A percentile compares a stretch with the other conserved stretches of the same genome.
These are phyloP conservation scores for Ogataea polymorpha DNA, from an alignment of 805 yeast genomes.

Conservation along the genomic window DNA sequence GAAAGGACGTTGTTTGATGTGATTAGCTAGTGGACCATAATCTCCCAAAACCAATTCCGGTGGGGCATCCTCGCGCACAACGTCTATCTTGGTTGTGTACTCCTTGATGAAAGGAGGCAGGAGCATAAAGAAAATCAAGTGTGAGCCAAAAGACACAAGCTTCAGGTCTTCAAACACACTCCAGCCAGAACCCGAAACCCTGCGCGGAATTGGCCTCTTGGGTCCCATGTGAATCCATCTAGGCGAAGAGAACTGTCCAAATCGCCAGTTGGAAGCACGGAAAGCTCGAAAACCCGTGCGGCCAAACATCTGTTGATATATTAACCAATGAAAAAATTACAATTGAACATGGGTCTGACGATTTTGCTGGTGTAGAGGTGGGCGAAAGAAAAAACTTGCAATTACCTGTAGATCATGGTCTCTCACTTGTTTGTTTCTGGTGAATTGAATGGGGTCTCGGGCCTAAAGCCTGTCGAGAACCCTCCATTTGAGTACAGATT, in stretches of 20 bases:
- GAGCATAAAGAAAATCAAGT: constrained; percentile 29
- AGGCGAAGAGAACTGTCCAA: constrained; percentile 3
- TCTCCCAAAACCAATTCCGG: constrained; percentile 15
- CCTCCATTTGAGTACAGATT: constrained; percentile 75
- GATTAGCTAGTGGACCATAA: neutral
- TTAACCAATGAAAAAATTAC: constrained; percentile 6
- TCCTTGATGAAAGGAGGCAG: constrained; percentile 29
- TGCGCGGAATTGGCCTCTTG: constrained; percentile 12
- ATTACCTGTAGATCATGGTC: constrained; percentile 19
- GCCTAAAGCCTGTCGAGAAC: constrained; percentile 53
- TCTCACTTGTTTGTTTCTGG: constrained; percentile 34
- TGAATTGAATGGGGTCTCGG: constrained; percentile 35
- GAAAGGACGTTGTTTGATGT: neutral
- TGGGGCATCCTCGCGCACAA: constrained; percentile 28
- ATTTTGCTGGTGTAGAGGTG: constrained; percentile 3
- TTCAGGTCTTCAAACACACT: constrained; percentile 29
- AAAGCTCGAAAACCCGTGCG: constrained; percentile 3
- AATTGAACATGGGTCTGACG: neutral
- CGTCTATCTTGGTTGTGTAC: constrained; percentile 29
- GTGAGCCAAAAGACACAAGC: constrained; percentile 31
- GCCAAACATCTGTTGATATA: constrained; percentile 5
- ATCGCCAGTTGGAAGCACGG: constrained; percentile 2
- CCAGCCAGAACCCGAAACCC: constrained; percentile 18
- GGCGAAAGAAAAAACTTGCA: neutral
- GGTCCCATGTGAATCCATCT: constrained; percentile 13